A percentile compares a stretch with the other conserved stretches of the same genome.
phyloP scores from a whole-genome alignment of 129 eudicot species.

The Lactuca saligna region DNA sequence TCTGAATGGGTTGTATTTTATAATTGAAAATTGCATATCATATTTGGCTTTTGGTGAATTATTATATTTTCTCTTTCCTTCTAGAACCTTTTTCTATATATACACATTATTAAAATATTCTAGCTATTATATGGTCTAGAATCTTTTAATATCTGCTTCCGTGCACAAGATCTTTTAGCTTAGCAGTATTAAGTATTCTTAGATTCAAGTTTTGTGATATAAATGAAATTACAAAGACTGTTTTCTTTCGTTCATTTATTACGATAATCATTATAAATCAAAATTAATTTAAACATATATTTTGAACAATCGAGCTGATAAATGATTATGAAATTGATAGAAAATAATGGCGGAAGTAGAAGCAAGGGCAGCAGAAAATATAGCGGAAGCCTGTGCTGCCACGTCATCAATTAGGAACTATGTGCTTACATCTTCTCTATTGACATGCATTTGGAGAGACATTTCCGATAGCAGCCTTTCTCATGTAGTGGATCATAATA shows the following conservation, averaged over 20 bases:
- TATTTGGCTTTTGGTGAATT: slow-evolving; percentile 13
- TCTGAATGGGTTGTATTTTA: background rate
- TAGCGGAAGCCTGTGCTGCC: slow-evolving; percentile 62
- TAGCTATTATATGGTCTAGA: too few species aligned
- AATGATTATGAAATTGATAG: slow-evolving; percentile 32
- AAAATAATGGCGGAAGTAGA: slow-evolving; percentile 74
- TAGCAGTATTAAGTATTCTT: too few species aligned
- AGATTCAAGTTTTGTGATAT: too few species aligned
- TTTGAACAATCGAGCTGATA: background rate
- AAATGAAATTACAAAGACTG: too few species aligned
- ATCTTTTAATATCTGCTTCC: background rate
- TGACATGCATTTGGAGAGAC: slow-evolving; percentile 71
- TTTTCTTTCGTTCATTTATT: too few species aligned
- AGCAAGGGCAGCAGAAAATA: slow-evolving; percentile 59
- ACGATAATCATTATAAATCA: too few species aligned
- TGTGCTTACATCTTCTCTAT: slow-evolving; percentile 71
- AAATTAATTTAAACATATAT: too few species aligned
- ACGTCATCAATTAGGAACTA: slow-evolving; percentile 57
- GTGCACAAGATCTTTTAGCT: too few species aligned
- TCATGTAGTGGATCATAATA: slow-evolving; percentile 47
- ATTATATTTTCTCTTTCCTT: slow-evolving; percentile 1
- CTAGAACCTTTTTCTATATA: slow-evolving; percentile 14
- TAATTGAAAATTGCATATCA: background rate
- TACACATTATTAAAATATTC: background rate
- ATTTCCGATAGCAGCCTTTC: slow-evolving; percentile 29